Conservation (phyloP, 108 stramenopile genomes). For the Parmales sp. region DNA sequence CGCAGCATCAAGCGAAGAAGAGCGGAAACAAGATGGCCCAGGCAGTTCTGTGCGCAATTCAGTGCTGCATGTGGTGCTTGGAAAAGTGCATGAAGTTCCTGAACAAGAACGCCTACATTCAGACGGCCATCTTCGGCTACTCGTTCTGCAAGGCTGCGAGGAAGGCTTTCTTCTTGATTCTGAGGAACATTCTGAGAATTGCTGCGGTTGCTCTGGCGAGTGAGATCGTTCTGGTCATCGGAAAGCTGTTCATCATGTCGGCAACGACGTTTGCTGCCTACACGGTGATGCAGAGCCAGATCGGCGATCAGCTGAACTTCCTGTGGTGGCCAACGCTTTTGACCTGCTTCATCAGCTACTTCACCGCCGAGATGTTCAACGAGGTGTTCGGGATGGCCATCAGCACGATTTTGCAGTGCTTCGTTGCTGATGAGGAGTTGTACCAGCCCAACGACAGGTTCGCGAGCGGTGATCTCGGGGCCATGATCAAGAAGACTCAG, state of each 20-base stretch:
- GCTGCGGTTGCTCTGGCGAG: slow-evolving; percentile 14
- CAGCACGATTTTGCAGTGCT: slow-evolving; percentile 37
- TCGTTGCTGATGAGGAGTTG: slow-evolving; percentile 47
- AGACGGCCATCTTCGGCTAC: slow-evolving; percentile 78
- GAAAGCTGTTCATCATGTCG: slow-evolving; percentile 20
- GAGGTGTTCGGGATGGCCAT: slow-evolving; percentile 41
- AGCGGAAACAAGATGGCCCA: slow-evolving; percentile 10
- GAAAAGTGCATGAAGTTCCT: slow-evolving; percentile 66
- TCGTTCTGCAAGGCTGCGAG: slow-evolving; percentile 64
- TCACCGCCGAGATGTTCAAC: slow-evolving; percentile 14
- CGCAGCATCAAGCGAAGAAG: slow-evolving; percentile 13
- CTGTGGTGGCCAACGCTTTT: neutral
- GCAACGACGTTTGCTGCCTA: slow-evolving; percentile 3
- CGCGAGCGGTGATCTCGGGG: neutral
- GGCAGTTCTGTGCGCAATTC: slow-evolving; percentile 19
- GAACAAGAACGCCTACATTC: slow-evolving; percentile 84
- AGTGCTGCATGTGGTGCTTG: slow-evolving; percentile 35
- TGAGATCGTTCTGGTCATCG: slow-evolving; percentile 20
- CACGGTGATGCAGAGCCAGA: neutral
- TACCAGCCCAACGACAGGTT: slow-evolving; percentile 11
- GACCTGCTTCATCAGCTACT: neutral
- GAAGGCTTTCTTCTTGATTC: slow-evolving; percentile 68
- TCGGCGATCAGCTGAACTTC: neutral
- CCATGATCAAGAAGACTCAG: neutral
- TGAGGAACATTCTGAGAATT: slow-evolving; percentile 27